Evolutionary conservation across 257 asterid species (phyloP).

Genomic region (Verbena officinalis): DNA sequence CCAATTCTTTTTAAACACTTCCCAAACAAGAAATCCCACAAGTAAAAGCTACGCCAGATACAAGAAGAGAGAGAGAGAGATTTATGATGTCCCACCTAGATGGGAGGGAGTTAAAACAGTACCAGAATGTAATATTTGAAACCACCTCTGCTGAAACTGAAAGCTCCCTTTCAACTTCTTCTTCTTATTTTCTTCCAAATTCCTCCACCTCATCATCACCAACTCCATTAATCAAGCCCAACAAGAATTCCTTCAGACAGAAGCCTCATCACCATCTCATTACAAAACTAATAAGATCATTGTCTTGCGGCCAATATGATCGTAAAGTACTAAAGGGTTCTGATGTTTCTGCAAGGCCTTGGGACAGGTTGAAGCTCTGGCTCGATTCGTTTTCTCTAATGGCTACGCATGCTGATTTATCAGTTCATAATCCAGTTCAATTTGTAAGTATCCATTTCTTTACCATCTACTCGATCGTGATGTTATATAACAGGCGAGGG

Average conservation of each 20-base stretch:
- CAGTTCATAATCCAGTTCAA: slow-evolving; percentile 30
- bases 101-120: slow-evolving; percentile 26
- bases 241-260: slow-evolving; percentile 46
- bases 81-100: slow-evolving; percentile 42
- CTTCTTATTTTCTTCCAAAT: slow-evolving; percentile 1
- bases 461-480: too few species aligned
- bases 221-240: slow-evolving; percentile 37
- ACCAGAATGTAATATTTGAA: not conserved
- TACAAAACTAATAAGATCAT: not conserved
- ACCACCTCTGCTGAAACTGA: slow-evolving; percentile 26
- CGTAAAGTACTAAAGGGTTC: slow-evolving; percentile 7
- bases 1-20: slow-evolving; percentile 19
- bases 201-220: slow-evolving; percentile 20
- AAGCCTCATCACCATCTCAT: slow-evolving; percentile 29
- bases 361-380: slow-evolving; percentile 34
- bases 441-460: slow-evolving; percentile 41
- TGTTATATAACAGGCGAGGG: too few species aligned
- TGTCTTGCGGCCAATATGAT: slow-evolving; percentile 2
- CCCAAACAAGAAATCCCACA: slow-evolving; percentile 33
- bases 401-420: slow-evolving; percentile 33
- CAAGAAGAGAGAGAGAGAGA: not conserved
- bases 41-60: slow-evolving; percentile 65
- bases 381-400: slow-evolving; percentile 35
- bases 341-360: slow-evolving; percentile 14
- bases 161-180: slow-evolving; percentile 54